These are phyloP conservation scores for Epithele typhae DNA, from an alignment of 768 basidiomycete species.

Conservation along the genomic window DNA sequence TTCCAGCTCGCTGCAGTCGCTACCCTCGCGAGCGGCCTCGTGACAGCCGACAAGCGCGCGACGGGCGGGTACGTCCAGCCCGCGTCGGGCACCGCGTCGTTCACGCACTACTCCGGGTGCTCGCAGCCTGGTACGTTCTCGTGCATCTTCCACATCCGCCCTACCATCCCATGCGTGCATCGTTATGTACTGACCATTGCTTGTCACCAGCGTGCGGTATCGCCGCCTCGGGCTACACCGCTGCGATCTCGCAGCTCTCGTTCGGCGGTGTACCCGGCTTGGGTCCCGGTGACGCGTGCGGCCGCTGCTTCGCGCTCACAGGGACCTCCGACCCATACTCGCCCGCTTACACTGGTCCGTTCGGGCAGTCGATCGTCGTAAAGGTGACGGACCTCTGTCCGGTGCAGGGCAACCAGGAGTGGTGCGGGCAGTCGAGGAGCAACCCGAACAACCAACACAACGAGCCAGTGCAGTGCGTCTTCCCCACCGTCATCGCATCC, in stretches of 20 bases:
- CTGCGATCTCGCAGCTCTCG: constrained; percentile 53
- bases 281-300: constrained; percentile 57
- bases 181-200: neutral
- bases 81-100: constrained; percentile 49
- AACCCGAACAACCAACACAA: constrained; percentile 40
- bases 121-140: constrained; percentile 38
- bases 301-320: constrained; percentile 55
- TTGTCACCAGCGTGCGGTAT: constrained; percentile 47
- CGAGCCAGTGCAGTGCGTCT: constrained; percentile 44
- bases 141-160: no score
- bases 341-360: constrained; percentile 43
- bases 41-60: constrained; percentile 24
- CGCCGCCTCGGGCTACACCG: constrained; percentile 44
- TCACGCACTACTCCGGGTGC: constrained; percentile 54
- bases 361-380: constrained; percentile 47
- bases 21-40: constrained; percentile 10
- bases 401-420: constrained; percentile 42
- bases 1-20: constrained; percentile 11
- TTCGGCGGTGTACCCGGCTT: constrained; percentile 47
- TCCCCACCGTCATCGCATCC: neutral
- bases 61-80: constrained; percentile 52
- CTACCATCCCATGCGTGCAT: neutral
- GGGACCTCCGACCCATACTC: constrained; percentile 49
- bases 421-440: constrained; percentile 48
- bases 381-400: constrained; percentile 47